Evolutionary conservation across 257 asterid species (phyloP), one percentile per base, ranked within the genome.

Genomic region (Pogostemon cablin): DNA sequence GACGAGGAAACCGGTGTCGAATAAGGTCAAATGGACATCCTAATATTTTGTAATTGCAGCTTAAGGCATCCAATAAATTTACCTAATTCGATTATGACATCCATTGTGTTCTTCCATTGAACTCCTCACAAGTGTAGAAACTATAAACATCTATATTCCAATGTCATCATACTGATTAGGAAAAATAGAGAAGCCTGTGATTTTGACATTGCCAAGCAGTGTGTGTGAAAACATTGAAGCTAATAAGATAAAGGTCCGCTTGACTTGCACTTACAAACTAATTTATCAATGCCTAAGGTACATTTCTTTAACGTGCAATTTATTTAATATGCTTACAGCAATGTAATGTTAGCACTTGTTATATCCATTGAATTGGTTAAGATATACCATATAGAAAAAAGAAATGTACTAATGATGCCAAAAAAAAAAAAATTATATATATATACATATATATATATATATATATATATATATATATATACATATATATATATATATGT

Each of bases 121-220:
- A 62, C 15, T 9, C 46, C 59, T 39, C n/a, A 59, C 3, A 58
- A 34, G 66, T 38, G 49, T 71, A 50, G 6, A 47, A 58, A 39
- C 9, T 25, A 25, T 25, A 25, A 25, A 1, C 32, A 50, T 48
- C 53, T 42, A 53, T 15, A 54, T 43, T 37, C 61, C 41, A 9
- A 38, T 39, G 49, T 9, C 49, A 4, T 37, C 52, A 70, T n/a
- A 39, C 2, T 1, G 32, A 25, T 25, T 25, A 25, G 1, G 46
- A 38, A 15, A 15, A 40, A 58, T 42, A 57, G 17, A 38, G 20
- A 48, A 15, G 35, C 34, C 7, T 34, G 8, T 3, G 40, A 11
- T 10, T 42, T 67, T 54, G 58, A 57, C 58, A 69, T 69, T 38
- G 41, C 56, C 56, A 46, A 25, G 49, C 10, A 35, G 61, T 47